A percentile compares a stretch with the other conserved stretches of the same genome.
These are phyloP conservation scores for Trichoderma pleuroti DNA, from an alignment of 2,329 filamentous ascomycete species.

Conservation along the genomic window DNA sequence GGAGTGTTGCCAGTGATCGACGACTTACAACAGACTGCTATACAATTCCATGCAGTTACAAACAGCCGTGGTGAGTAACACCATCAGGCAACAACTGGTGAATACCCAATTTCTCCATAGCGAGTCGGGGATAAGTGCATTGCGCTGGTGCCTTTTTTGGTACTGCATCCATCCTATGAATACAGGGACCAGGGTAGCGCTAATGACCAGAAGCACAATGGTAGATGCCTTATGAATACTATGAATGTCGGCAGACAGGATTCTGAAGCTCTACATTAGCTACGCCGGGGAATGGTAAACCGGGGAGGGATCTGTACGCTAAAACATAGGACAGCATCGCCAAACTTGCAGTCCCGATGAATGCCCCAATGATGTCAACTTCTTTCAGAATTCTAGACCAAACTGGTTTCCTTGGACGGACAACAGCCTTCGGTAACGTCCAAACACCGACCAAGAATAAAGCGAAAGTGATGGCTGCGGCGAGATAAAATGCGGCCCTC, in stretches of 20 bases:
- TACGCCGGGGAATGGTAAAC: neutral
- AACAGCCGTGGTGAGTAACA: conserved; percentile 45
- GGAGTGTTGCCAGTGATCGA: neutral
- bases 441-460: conserved; percentile 36
- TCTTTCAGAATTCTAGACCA: conserved; percentile 25
- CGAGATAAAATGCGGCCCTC: conserved; percentile 45
- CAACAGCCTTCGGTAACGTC: conserved; percentile 32
- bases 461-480: conserved; percentile 34
- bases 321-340: conserved; percentile 51
- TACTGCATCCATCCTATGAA: conserved; percentile 55
- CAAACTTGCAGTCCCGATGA: conserved; percentile 44
- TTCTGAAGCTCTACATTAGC: conserved; percentile 18
- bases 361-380: conserved; percentile 53
- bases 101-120: conserved; percentile 59
- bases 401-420: conserved; percentile 19
- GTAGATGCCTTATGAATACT: conserved; percentile 42
- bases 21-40: conserved; percentile 45
- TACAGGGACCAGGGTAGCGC: conserved; percentile 39
- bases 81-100: conserved; percentile 50
- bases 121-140: conserved; percentile 59
- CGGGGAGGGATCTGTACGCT: conserved; percentile 39
- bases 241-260: conserved; percentile 33
- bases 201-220: conserved; percentile 45
- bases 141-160: conserved; percentile 42
- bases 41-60: conserved; percentile 47